Conservation (phyloP, 1,284 basidiomycete species). For the Microbotryomycetes sp. region DNA sequence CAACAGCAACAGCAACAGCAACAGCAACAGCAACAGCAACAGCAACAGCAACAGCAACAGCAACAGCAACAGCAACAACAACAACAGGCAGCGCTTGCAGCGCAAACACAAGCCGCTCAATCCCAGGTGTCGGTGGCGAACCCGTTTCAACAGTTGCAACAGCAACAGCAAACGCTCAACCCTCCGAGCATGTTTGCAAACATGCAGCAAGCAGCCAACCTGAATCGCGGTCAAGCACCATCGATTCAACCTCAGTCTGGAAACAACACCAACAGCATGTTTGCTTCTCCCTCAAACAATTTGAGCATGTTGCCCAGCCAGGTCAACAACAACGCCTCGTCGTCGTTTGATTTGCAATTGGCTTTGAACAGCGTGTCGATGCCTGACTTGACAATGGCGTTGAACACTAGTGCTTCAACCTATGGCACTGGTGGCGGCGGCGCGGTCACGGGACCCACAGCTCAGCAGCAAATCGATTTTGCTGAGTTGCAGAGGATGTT, state of each 20-base stretch:
- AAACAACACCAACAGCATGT: no score
- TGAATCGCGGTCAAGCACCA: no score
- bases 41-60: slow-evolving; percentile 1
- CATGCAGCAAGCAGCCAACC: not conserved
- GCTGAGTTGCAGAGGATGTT: slow-evolving; percentile 26
- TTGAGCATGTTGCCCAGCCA: not conserved
- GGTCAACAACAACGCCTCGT: not conserved
- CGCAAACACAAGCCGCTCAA: not conserved
- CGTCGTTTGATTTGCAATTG: not conserved
- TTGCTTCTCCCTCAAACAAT: no score
- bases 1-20: not conserved
- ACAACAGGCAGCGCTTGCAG: not conserved
- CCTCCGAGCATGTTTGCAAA: not conserved
- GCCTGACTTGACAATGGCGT: not conserved
- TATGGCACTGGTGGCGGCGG: not conserved
- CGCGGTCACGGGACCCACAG: slow-evolving; percentile 3
- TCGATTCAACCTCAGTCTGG: no score
- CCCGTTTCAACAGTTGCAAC: slow-evolving; percentile 7
- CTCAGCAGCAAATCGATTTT: slow-evolving; percentile 11
- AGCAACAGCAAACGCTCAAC: not conserved
- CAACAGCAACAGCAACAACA: slow-evolving; percentile 1
- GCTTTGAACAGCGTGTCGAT: not conserved
- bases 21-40: not conserved
- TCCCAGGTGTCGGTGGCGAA: slow-evolving; percentile 3
- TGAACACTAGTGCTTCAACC: not conserved